Evolutionary conservation across 2,329 filamentous ascomycete genomes (phyloP).

Genomic region (Biscogniauxia mediterranea): DNA sequence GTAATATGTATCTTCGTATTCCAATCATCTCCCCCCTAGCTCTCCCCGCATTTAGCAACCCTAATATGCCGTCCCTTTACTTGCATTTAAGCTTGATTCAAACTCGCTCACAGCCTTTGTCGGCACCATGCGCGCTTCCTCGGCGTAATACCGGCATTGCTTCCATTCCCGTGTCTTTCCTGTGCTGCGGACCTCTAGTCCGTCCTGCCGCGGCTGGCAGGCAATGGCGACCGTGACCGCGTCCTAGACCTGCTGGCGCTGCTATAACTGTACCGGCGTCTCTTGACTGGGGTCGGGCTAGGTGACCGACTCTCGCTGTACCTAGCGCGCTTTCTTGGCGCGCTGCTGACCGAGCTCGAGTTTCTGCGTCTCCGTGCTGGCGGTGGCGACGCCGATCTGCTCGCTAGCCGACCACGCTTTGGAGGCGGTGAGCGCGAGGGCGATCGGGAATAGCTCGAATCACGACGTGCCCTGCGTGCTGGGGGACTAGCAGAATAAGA

Average conservation of each 20-base stretch:
- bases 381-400: slow-evolving; percentile 16
- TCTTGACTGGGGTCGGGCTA: slow-evolving; percentile 16
- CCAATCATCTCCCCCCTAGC: too few relatives aligned
- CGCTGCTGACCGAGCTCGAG: slow-evolving; percentile 21
- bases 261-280: slow-evolving; percentile 19
- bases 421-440: slow-evolving; percentile 16
- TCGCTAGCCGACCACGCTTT: slow-evolving; percentile 12
- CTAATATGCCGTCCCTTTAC: too few relatives aligned
- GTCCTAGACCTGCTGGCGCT: slow-evolving; percentile 14
- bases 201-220: background rate
- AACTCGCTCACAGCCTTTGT: too few relatives aligned
- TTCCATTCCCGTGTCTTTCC: background rate
- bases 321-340: slow-evolving; percentile 22
- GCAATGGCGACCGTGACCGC: slow-evolving; percentile 1
- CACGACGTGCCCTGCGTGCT: slow-evolving; percentile 10
- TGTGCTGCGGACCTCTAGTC: background rate
- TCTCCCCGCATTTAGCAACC: too few relatives aligned
- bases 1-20: too few relatives aligned
- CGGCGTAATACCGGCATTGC: background rate
- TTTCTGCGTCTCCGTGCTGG: slow-evolving; percentile 15
- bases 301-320: slow-evolving; percentile 26
- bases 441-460: slow-evolving; percentile 18
- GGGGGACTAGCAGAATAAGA: slow-evolving; percentile 22
- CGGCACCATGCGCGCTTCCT: background rate
- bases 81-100: too few relatives aligned